Evolutionary conservation across 176 grass and related monocot species (phyloP), one percentile per base, ranked within the genome.

Genomic region (Dendrocalamus sinicus): DNA sequence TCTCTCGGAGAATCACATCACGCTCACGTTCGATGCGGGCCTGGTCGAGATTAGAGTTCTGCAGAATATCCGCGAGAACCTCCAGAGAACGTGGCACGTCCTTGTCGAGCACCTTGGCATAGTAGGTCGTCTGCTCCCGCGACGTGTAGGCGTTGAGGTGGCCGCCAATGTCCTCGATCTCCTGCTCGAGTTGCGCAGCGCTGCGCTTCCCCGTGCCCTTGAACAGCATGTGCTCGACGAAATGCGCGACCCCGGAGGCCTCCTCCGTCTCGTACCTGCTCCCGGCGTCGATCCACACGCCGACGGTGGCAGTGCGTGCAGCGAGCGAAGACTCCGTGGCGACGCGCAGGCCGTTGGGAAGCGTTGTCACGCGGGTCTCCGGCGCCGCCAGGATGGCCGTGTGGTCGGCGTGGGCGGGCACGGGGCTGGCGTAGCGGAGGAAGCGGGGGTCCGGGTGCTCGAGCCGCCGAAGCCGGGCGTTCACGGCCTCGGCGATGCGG

Each of bases 211-310:
- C 90, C 2, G 96, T 99, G 39, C 96, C 96, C 81, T 96, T 99
- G 86, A 99, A 99, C 52, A 99, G 90, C 96, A 99, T 99, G 86
- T 99, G 96, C 92, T 99, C 96, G 9, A 99, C 59, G 85, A 99
- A 99, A 76, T 99, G 96, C n/a, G 96, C 96, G n/a, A 95, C 93
- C 76, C 96, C 96, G n/a, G 88, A 90, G 2, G 90, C 85, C 39
- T 90, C 71, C 41, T 99, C 94, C 39, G 73, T 54, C 86, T 99
- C 96, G 81, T 94, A 99, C 50, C 96, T 83, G 82, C 96, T 99
- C 20, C 96, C 96, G 5, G 96, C 86, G 76, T 99, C 93, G 88
- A 99, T 99, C 96, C 96, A 99, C 63, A 99, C 96, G 37, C 96
- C 96, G 24, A 99, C 86, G 47, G 96, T 99, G 55, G 96, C 96